Conservation (phyloP, 2,329 filamentous ascomycete genomes). For the Lachnellula subtilissima region DNA sequence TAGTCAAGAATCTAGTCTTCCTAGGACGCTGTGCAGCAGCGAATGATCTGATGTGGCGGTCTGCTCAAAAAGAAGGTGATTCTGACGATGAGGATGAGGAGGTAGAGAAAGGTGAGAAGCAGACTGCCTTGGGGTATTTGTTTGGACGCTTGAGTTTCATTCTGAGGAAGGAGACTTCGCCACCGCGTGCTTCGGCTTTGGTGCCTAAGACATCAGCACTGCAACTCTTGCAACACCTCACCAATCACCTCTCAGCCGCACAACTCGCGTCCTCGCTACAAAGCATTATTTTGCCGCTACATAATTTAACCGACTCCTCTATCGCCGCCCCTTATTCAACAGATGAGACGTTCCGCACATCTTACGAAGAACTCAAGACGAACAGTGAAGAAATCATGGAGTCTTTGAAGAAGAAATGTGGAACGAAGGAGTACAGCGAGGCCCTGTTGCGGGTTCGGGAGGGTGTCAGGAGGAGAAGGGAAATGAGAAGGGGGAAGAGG, state of each 20-base stretch:
- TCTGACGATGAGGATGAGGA: slow-evolving; percentile 40
- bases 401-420: slow-evolving; percentile 77
- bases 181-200: slow-evolving; percentile 56
- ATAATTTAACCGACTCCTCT: slow-evolving; percentile 77
- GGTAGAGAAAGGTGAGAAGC: slow-evolving; percentile 38
- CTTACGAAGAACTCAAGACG: slow-evolving; percentile 65
- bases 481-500: slow-evolving; percentile 74
- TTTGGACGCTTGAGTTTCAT: slow-evolving; percentile 75
- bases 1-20: slow-evolving; percentile 77
- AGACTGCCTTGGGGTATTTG: slow-evolving; percentile 64
- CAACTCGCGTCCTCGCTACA: slow-evolving; percentile 60
- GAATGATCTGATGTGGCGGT: slow-evolving; percentile 47
- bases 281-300: slow-evolving; percentile 61
- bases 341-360: slow-evolving; percentile 63
- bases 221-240: slow-evolving; percentile 66
- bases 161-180: slow-evolving; percentile 68
- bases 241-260: slow-evolving; percentile 52
- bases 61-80: slow-evolving; percentile 39
- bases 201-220: slow-evolving; percentile 72
- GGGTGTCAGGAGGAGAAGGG: slow-evolving; percentile 64
- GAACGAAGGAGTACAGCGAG: slow-evolving; percentile 72
- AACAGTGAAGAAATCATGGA: slow-evolving; percentile 76
- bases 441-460: slow-evolving; percentile 69
- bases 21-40: slow-evolving; percentile 62
- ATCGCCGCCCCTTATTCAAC: slow-evolving; percentile 68